Conservation (phyloP, 2,329 filamentous ascomycete species). For the Ceratocystis eucalypticola region DNA sequence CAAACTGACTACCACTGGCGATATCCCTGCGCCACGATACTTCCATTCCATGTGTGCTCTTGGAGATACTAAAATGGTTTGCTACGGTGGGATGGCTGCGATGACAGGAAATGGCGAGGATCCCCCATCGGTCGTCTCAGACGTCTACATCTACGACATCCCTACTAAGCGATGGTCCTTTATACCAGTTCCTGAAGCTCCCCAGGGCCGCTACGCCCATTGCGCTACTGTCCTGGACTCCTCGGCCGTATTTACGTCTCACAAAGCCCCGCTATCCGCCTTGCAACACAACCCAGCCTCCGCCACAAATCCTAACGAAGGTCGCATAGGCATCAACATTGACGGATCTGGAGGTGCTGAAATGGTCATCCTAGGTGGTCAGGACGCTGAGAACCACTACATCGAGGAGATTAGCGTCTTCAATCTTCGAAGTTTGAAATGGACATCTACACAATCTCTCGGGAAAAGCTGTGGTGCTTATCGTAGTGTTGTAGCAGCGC, state of each 20-base stretch:
- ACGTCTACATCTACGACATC: slow-evolving; percentile 91
- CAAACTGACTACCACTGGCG: slow-evolving; percentile 70
- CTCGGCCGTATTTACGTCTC: slow-evolving; percentile 71
- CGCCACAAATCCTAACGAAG: slow-evolving; percentile 64
- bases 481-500: slow-evolving; percentile 80
- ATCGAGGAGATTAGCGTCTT: slow-evolving; percentile 99
- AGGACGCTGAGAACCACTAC: slow-evolving; percentile 96
- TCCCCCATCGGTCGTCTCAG: slow-evolving; percentile 89
- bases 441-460: slow-evolving; percentile 77
- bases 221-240: slow-evolving; percentile 88
- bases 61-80: slow-evolving; percentile 91
- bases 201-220: slow-evolving; percentile 90
- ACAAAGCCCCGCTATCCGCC: slow-evolving; percentile 69
- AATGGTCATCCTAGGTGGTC: slow-evolving; percentile 92
- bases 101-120: slow-evolving; percentile 40
- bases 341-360: slow-evolving; percentile 87
- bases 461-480: slow-evolving; percentile 94
- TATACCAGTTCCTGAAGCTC: slow-evolving; percentile 64
- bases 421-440: slow-evolving; percentile 86
- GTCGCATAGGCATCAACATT: slow-evolving; percentile 72
- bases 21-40: slow-evolving; percentile 81
- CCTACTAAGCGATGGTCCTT: slow-evolving; percentile 71
- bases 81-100: slow-evolving; percentile 89
- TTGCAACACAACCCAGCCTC: slow-evolving; percentile 80
- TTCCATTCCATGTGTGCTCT: slow-evolving; percentile 93